Base-by-base conservation (phyloP, 495 filamentous ascomycete genomes). In the Penicillium canariense region DNA sequence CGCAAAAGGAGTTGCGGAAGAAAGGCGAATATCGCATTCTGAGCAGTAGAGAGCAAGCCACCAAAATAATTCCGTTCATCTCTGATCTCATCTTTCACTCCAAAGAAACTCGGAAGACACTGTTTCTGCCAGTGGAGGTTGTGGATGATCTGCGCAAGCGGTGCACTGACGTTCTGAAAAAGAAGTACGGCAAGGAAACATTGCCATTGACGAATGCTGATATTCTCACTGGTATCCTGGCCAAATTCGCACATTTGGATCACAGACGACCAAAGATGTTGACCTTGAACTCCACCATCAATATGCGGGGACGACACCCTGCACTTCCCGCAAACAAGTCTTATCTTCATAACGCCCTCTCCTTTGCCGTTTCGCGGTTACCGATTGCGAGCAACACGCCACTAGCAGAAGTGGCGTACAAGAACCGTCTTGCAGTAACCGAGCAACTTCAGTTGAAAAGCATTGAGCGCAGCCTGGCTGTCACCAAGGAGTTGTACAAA, bases 221-320 rank as follows among this genome's bases (percentile, higher is more conserved):
- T 34, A 30, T 48, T 6, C 32, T 48, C 9, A 35, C 17, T 25
- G 30, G 28, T 8, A 7, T 48, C 4, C 22, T 48, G n/a, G 46
- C 30, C 2, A 48, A 48, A 12, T 35, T 48, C 2, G 46, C 30
- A 1, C 34, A n/a, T 17, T 17, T 48, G 5, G 31, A 18, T 11
- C 12, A 4, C 0, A 35, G 25, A 2, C 6, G 4, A 8, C 34
- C 46, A 6, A 48, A 34, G 18, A 48, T 25, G 28, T 17, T 48
- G 30, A 34, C 46, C 18, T 22, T 48, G 4, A 35, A 20, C 22
- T 22, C 30, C 8, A 2, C 46, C 3, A 4, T 48, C 18, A 48
- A 48, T 35, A 34, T 22, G 3, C 30, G 46, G n/a, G 46, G 46
- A n/a, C 17, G 46, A 10, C 46, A 48, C 30, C 46, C 46, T 35